phyloP scores from a whole-genome alignment of 202 grass and related monocot genomes.

The Carex sylvatica region DNA sequence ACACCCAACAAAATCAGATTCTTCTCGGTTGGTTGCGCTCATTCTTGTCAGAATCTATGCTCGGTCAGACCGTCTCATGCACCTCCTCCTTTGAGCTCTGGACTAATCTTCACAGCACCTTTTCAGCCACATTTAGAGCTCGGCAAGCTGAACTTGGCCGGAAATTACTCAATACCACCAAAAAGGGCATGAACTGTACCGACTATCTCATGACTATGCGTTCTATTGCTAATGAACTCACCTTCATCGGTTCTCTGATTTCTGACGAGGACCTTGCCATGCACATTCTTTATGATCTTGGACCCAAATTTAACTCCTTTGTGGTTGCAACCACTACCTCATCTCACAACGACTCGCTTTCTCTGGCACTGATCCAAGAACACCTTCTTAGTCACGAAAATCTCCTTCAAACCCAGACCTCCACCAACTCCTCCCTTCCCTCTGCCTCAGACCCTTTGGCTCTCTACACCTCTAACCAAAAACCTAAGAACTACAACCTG shows the following conservation, averaged over 20 bases:
- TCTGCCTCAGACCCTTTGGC: no score
- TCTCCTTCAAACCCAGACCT: no score
- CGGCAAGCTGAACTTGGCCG: background rate
- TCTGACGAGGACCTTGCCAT: background rate
- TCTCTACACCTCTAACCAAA: no score
- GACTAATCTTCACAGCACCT: background rate
- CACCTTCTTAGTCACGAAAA: no score
- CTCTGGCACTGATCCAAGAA: no score
- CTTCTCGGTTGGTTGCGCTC: background rate
- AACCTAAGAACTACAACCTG: no score
- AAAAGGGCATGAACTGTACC: background rate
- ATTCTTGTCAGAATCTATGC: background rate
- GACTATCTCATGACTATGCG: background rate
- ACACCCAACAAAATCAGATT: background rate
- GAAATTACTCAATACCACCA: background rate
- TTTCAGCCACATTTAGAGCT: background rate
- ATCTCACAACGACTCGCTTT: no score
- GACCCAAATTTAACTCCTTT: no score
- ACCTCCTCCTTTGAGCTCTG: background rate
- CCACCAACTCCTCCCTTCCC: no score
- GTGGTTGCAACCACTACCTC: no score
- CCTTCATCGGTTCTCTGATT: background rate
- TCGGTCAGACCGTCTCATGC: background rate
- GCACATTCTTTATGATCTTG: no score
- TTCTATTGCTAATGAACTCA: background rate